Conservation (phyloP, 768 basidiomycete genomes). For the Collybiopsis confluens region DNA sequence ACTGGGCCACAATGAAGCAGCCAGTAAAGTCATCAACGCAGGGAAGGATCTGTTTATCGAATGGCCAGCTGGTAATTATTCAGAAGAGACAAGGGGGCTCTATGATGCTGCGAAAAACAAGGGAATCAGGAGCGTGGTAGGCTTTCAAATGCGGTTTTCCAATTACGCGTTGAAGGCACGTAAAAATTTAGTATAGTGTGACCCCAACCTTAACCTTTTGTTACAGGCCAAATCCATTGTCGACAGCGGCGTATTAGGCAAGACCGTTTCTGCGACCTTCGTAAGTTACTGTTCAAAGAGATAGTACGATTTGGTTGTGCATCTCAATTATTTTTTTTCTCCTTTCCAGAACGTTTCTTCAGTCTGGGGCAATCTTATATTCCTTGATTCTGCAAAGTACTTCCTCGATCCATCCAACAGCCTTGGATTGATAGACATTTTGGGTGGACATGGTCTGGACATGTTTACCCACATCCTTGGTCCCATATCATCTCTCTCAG, state of each 20-base stretch:
- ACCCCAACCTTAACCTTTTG: too few species aligned
- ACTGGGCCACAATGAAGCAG: slow-evolving; percentile 22
- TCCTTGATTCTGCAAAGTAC: background rate
- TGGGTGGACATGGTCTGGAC: slow-evolving; percentile 25
- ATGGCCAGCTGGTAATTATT: slow-evolving; percentile 30
- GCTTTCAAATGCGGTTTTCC: slow-evolving; percentile 27
- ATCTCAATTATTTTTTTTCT: too few species aligned
- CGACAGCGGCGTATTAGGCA: slow-evolving; percentile 25
- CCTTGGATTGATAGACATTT: slow-evolving; percentile 20
- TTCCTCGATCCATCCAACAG: slow-evolving; percentile 11
- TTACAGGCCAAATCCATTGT: slow-evolving; percentile 25
- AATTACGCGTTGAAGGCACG: slow-evolving; percentile 21
- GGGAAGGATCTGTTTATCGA: slow-evolving; percentile 36
- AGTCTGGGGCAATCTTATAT: too few species aligned
- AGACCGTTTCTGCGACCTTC: slow-evolving; percentile 22
- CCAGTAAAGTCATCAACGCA: slow-evolving; percentile 29
- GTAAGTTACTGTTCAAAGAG: slow-evolving; percentile 8
- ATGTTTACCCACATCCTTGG: slow-evolving; percentile 26
- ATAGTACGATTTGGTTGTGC: background rate
- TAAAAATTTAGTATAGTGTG: too few species aligned
- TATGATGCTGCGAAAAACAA: slow-evolving; percentile 24
- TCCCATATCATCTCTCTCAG: slow-evolving; percentile 23
- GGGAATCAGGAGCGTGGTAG: slow-evolving; percentile 28
- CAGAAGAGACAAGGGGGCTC: slow-evolving; percentile 28
- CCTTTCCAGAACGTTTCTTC: too few species aligned